These are phyloP conservation scores for Phytopythium ostracodes DNA, from an alignment of 352 stramenopile genomes.

Conservation along the genomic window DNA sequence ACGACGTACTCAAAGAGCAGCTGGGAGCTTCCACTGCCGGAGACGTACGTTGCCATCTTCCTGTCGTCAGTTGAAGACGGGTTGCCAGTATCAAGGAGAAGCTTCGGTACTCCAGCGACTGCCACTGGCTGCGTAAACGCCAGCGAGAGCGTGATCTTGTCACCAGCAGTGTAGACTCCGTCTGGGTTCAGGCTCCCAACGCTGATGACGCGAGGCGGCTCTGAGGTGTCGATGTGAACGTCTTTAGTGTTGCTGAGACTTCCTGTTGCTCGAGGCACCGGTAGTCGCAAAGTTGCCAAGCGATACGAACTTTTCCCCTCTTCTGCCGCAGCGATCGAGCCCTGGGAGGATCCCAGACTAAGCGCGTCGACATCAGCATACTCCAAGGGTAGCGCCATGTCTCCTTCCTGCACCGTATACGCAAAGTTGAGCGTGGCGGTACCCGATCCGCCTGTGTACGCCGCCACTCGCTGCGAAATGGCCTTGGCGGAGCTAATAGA, in stretches of 20 bases:
- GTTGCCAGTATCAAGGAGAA: conserved; percentile 33
- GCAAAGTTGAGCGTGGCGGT: conserved; percentile 32
- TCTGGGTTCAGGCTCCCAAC: conserved; percentile 45
- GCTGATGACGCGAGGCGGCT: conserved; percentile 44
- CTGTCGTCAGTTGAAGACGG: conserved; percentile 4
- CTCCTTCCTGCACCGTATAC: conserved; percentile 32
- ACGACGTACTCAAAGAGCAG: conserved; percentile 58
- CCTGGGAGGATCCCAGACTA: conserved; percentile 14
- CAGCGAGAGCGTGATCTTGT: conserved; percentile 35
- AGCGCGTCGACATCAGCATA: conserved; percentile 57
- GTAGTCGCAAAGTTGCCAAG: conserved; percentile 37
- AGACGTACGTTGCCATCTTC: conserved; percentile 33
- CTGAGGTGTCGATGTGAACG: conserved; percentile 57
- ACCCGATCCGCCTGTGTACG: conserved; percentile 22
- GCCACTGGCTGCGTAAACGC: conserved; percentile 52
- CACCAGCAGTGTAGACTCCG: conserved; percentile 55
- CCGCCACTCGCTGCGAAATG: conserved; percentile 2
- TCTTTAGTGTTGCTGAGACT: conserved; percentile 65
- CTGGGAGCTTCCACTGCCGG: conserved; percentile 29
- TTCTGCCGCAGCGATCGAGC: conserved; percentile 20
- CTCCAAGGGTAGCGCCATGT: conserved; percentile 53
- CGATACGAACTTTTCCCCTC: conserved; percentile 20
- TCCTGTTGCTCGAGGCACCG: conserved; percentile 27
- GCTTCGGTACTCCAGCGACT: conserved; percentile 33
- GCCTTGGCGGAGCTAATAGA: conserved; percentile 26